phyloP scores from a whole-genome alignment of 192 early-diverging fungal genomes.

The Helicostylum pulchrum region DNA sequence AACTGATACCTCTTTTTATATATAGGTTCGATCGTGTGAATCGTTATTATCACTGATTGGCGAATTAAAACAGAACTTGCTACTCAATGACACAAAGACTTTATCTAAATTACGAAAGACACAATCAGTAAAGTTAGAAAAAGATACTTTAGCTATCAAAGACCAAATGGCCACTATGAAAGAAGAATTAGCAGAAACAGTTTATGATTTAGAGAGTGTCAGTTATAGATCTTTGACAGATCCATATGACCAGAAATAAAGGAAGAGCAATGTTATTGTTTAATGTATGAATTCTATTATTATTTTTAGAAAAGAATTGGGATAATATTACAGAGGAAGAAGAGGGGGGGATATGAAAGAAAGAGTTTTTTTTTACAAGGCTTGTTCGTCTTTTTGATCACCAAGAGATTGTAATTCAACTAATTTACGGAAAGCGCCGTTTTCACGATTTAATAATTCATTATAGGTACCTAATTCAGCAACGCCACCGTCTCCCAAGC shows the following conservation, averaged over 20 bases:
- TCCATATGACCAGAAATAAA: conserved; percentile 5
- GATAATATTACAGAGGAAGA: too few relatives aligned
- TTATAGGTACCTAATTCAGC: conserved; percentile 61
- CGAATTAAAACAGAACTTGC: conserved; percentile 47
- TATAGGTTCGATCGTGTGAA: conserved; percentile 44
- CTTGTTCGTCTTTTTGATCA: conserved; percentile 3
- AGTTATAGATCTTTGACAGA: conserved; percentile 38
- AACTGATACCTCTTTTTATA: neutral
- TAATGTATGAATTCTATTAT: too few relatives aligned
- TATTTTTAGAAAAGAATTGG: too few relatives aligned
- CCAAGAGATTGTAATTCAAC: conserved; percentile 34
- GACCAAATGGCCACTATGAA: conserved; percentile 37
- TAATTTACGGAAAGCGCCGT: conserved; percentile 35
- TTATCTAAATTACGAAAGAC: conserved; percentile 36
- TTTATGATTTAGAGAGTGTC: conserved; percentile 48
- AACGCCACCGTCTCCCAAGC: conserved; percentile 44
- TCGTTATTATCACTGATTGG: conserved; percentile 46
- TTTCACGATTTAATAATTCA: conserved; percentile 48
- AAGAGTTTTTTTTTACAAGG: conserved; percentile 2
- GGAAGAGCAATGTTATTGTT: too few relatives aligned
- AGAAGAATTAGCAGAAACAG: conserved; percentile 40
- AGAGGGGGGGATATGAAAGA: neutral
- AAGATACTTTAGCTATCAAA: conserved; percentile 44
- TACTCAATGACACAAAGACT: conserved; percentile 50
- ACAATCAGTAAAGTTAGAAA: conserved; percentile 35